A percentile compares a stretch with the other conserved stretches of the same genome.
Conservation (phyloP, 371 early-diverging fungal genomes). For the Saksenaea vasiformis region DNA sequence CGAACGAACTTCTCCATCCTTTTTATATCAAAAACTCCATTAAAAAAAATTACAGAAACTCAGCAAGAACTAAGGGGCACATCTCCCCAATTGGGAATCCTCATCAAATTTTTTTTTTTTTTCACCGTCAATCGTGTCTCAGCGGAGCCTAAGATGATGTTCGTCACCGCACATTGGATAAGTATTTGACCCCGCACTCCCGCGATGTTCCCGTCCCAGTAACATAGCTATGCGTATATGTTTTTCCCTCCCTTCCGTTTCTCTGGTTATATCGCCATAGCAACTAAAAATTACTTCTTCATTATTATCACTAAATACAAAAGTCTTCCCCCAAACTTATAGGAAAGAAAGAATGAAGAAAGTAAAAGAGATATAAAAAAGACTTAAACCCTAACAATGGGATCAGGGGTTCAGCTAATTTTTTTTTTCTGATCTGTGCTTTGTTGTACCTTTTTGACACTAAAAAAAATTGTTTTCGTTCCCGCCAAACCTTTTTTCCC, state of each 20-base stretch:
- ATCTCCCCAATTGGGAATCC: background rate
- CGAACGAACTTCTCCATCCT: background rate
- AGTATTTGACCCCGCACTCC: constrained; percentile 4
- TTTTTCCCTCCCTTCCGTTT: background rate
- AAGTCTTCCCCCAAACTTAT: no score
- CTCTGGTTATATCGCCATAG: background rate
- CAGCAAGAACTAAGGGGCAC: constrained; percentile 4
- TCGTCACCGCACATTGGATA: constrained; percentile 6
- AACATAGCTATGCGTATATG: background rate
- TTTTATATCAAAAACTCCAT: background rate
- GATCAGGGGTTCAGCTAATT: background rate
- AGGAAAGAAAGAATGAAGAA: background rate
- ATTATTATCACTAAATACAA: background rate
- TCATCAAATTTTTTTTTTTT: background rate
- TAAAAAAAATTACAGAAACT: constrained; percentile 16
- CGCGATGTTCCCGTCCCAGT: constrained; percentile 6
- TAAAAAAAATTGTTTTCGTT: constrained; percentile 2
- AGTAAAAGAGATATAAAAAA: constrained; percentile 3
- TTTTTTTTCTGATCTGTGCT: constrained; percentile 3
- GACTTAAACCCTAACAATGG: background rate
- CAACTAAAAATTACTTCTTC: background rate
- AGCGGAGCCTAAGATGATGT: background rate
- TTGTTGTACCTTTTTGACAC: background rate
- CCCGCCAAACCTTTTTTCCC: background rate
- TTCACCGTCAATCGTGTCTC: background rate